Conservation (phyloP, 441 rosid species). For the Populus hybrid region DNA sequence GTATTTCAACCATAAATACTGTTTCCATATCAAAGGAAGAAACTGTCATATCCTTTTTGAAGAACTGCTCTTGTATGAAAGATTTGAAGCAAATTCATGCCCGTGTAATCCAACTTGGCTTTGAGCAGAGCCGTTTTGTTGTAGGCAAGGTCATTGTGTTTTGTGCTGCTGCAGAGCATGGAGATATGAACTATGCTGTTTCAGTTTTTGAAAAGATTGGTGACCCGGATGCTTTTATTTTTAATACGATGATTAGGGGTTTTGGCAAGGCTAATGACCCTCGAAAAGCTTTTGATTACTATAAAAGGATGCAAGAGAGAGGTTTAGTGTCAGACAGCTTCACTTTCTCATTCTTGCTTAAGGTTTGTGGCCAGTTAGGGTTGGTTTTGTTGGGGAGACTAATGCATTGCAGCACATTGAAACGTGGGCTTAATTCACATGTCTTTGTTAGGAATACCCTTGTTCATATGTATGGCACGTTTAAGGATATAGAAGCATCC, state of each 20-base stretch:
- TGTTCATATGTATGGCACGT: constrained; percentile 31
- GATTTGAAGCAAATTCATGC: constrained; percentile 33
- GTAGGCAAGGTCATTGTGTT: constrained; percentile 32
- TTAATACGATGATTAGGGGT: constrained; percentile 52
- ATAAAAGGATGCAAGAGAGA: constrained; percentile 39
- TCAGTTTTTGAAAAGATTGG: constrained; percentile 38
- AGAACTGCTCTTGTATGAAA: constrained; percentile 30
- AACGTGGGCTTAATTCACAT: constrained; percentile 43
- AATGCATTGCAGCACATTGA: constrained; percentile 47
- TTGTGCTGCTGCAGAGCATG: constrained; percentile 36
- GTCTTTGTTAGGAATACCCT: constrained; percentile 51
- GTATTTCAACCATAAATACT: not conserved
- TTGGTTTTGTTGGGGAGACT: constrained; percentile 22
- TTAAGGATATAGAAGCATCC: constrained; percentile 23
- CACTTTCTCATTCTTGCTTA: constrained; percentile 58
- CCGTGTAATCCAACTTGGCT: constrained; percentile 24
- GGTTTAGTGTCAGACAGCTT: constrained; percentile 50
- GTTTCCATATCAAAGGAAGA: constrained; percentile 14
- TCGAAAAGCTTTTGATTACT: constrained; percentile 35
- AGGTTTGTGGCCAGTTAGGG: constrained; percentile 44
- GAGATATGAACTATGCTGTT: constrained; percentile 40
- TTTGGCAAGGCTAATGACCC: constrained; percentile 22
- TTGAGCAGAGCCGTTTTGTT: constrained; percentile 26
- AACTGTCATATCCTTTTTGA: constrained; percentile 29
- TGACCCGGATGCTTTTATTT: constrained; percentile 55